Evolutionary conservation across 257 asterid genomes (phyloP).

Genomic region (Solanum ossicruentum): DNA sequence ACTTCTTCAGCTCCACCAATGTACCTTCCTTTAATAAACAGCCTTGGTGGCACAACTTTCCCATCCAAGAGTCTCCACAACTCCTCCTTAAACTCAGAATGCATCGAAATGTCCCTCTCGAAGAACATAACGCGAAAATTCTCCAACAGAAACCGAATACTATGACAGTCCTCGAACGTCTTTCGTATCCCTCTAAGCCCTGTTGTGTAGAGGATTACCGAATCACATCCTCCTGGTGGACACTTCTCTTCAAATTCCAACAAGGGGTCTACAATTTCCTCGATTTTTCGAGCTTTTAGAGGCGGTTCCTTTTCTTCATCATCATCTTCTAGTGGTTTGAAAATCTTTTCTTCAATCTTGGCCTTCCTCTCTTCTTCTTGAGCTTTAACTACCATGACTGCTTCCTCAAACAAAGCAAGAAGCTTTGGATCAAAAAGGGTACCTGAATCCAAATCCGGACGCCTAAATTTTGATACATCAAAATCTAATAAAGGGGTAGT

Average conservation of each 20-base stretch:
- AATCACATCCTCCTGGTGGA: conserved; percentile 69
- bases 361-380: conserved; percentile 42
- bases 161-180: conserved; percentile 76
- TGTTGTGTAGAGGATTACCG: conserved; percentile 72
- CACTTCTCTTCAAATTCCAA: conserved; percentile 47
- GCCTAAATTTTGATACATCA: conserved; percentile 31
- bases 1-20: conserved; percentile 93
- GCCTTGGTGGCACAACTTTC: conserved; percentile 56
- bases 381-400: conserved; percentile 51
- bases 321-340: conserved; percentile 3
- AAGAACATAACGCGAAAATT: conserved; percentile 43
- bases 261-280: conserved; percentile 24
- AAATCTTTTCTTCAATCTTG: conserved; percentile 8
- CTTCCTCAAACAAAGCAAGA: conserved; percentile 58
- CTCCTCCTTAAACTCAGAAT: conserved; percentile 66
- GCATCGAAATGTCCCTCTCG: conserved; percentile 90
- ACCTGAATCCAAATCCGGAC: conserved; percentile 50
- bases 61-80: conserved; percentile 50
- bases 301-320: conserved; percentile 29
- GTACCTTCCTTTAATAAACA: conserved; percentile 83
- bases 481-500: conserved; percentile 13
- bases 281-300: conserved; percentile 28
- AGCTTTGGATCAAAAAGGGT: conserved; percentile 67
- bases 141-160: conserved; percentile 45
- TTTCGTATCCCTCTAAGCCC: conserved; percentile 80